Evolutionary conservation across 441 rosid species (phyloP).

Genomic region (Populus hybrid): DNA sequence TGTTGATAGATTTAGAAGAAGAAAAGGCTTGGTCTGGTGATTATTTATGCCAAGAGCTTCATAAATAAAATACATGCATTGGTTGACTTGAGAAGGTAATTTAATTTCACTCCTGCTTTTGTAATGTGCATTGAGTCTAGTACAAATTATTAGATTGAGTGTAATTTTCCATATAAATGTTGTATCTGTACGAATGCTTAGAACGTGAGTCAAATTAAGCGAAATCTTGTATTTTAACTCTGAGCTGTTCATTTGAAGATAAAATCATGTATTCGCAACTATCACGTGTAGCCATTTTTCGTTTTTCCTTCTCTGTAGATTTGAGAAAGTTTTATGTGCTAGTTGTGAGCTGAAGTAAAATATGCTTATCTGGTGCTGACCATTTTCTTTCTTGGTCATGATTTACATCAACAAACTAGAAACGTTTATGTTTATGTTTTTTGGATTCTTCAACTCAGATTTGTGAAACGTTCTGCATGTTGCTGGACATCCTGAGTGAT

Average conservation of each 20-base stretch:
- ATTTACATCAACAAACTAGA: background rate
- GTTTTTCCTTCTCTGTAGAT: background rate
- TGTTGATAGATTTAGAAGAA: no score
- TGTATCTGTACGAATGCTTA: slow-evolving; percentile 21
- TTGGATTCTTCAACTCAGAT: background rate
- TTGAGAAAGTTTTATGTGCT: background rate
- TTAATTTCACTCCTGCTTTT: slow-evolving; percentile 17
- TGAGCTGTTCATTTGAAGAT: slow-evolving; percentile 14
- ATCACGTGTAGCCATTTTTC: background rate
- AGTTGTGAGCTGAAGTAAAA: no score
- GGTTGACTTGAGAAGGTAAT: slow-evolving; percentile 24
- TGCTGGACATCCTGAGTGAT: background rate
- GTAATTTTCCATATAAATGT: slow-evolving; percentile 27
- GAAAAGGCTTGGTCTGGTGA: slow-evolving; percentile 72
- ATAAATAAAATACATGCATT: slow-evolving; percentile 25
- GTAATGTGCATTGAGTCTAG: slow-evolving; percentile 21
- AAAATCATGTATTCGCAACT: slow-evolving; percentile 7
- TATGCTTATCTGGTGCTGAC: background rate
- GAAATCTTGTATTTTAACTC: slow-evolving; percentile 8
- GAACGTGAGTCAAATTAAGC: slow-evolving; percentile 19
- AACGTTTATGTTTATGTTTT: background rate
- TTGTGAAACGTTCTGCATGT: background rate
- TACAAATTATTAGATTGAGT: slow-evolving; percentile 23
- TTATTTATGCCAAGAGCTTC: slow-evolving; percentile 27
- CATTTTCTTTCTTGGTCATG: background rate